Percentiles rank a stretch among this genome's conserved stretches.
Conservation (phyloP, 2,329 filamentous ascomycete species). For the Botrytis fragariae region DNA sequence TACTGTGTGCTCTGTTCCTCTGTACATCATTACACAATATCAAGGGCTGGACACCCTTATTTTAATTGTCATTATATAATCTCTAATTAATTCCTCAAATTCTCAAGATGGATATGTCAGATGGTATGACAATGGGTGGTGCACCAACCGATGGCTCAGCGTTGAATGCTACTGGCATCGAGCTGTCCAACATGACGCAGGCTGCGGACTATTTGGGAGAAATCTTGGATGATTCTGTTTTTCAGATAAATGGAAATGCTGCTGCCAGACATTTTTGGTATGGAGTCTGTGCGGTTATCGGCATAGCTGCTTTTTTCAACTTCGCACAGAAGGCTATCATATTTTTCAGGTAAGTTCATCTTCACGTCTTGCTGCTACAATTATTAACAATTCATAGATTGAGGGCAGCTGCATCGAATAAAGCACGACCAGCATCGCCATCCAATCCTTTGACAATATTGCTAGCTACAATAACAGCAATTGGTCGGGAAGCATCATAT, state of each 20-base stretch:
- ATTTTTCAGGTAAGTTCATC: constrained; percentile 31
- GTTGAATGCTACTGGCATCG: constrained; percentile 39
- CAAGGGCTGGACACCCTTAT: not conserved
- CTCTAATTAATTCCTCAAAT: not conserved
- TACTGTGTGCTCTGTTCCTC: not conserved
- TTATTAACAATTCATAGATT: constrained; percentile 31
- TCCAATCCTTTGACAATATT: constrained; percentile 32
- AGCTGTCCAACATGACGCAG: constrained; percentile 41
- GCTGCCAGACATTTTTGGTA: constrained; percentile 44
- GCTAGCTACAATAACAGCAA: constrained; percentile 38
- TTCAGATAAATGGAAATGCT: constrained; percentile 40
- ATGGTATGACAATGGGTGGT: constrained; percentile 30
- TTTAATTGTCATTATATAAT: not conserved
- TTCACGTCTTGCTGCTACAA: not conserved
- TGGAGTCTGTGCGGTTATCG: constrained; percentile 40
- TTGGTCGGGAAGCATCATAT: constrained; percentile 39
- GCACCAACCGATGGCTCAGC: constrained; percentile 26
- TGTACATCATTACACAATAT: not conserved
- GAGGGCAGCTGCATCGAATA: constrained; percentile 38
- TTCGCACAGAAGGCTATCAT: constrained; percentile 31
- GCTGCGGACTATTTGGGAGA: constrained; percentile 40
- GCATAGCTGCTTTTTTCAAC: constrained; percentile 37
- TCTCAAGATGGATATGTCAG: constrained; percentile 26
- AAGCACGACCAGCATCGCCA: constrained; percentile 36
- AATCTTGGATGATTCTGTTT: constrained; percentile 40